These are phyloP conservation scores for Artemisia tridentata DNA, from an alignment of 129 eudicot genomes.

Conservation along the genomic window DNA sequence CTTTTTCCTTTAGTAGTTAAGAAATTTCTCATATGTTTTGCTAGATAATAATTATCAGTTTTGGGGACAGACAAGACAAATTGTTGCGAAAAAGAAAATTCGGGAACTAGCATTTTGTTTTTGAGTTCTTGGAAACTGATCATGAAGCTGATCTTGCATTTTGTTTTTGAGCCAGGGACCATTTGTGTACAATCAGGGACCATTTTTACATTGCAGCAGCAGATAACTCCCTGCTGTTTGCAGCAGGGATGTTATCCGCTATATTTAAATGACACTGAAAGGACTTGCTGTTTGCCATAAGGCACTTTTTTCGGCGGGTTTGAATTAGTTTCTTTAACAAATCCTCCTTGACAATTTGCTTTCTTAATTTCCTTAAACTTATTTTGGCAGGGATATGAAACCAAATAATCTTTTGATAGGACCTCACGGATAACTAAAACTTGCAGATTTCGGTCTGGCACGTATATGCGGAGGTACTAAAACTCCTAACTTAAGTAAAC, in stretches of 20 bases:
- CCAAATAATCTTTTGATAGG: conserved; percentile 94
- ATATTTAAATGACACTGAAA: conserved; percentile 87
- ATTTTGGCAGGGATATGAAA: conserved; percentile 81
- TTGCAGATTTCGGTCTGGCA: conserved; percentile 97
- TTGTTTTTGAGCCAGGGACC: too few relatives aligned
- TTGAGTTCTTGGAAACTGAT: conserved; percentile 97
- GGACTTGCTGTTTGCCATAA: conserved; percentile 89
- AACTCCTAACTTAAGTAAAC: background rate
- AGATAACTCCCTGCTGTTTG: too few relatives aligned
- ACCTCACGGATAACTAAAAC: conserved; percentile 83
- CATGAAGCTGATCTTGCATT: conserved; percentile 56
- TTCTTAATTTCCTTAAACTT: conserved; percentile 14
- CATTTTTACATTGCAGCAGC: too few relatives aligned
- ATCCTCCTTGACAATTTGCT: conserved; percentile 1
- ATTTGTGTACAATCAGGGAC: too few relatives aligned
- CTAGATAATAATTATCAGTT: background rate
- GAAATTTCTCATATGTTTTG: too few relatives aligned
- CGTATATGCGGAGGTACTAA: conserved; percentile 34
- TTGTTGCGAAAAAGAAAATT: conserved; percentile 93
- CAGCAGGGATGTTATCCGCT: background rate
- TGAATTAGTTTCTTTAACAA: background rate
- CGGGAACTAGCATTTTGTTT: conserved; percentile 92
- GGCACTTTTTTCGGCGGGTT: conserved; percentile 20
- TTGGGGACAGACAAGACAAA: conserved; percentile 69
- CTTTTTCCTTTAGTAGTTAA: too few relatives aligned